Evolutionary conservation across 208 protist species (phyloP).

Genomic region (Giardia muris): DNA sequence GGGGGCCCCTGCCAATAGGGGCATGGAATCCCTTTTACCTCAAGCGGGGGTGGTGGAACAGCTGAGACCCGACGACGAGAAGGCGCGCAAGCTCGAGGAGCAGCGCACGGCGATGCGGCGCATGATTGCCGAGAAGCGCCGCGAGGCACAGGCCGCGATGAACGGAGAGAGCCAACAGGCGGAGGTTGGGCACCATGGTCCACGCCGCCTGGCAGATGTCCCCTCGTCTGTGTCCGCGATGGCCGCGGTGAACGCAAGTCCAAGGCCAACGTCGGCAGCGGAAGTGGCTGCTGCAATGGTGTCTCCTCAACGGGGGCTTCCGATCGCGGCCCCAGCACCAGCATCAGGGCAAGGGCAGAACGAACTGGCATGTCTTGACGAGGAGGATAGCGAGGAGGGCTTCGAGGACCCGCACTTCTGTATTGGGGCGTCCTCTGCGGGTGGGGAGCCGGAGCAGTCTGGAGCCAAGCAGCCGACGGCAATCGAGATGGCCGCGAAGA

Average conservation of each 20-base stretch:
- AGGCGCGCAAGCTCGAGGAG: neutral
- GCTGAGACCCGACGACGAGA: neutral
- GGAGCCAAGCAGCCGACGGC: neutral
- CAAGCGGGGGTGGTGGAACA: neutral
- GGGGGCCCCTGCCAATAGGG: neutral
- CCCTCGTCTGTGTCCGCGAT: no score
- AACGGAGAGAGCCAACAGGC: neutral
- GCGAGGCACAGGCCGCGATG: neutral
- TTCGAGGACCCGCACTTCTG: neutral
- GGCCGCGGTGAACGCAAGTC: no score
- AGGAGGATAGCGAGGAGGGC: neutral
- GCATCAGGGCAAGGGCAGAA: neutral
- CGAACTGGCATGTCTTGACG: neutral
- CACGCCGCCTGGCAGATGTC: neutral
- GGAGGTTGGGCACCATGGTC: neutral
- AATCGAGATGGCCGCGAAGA: neutral
- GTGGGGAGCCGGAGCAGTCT: neutral
- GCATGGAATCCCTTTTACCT: slow-evolving; percentile 9
- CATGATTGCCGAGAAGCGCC: neutral
- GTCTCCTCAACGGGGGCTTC: no score
- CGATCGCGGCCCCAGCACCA: neutral
- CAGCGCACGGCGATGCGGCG: neutral
- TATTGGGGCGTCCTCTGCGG: neutral
- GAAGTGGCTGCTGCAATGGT: no score
- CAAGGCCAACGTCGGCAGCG: no score